Conservation (phyloP, 1,284 basidiomycete genomes). For the Rhodotorula sp. region DNA sequence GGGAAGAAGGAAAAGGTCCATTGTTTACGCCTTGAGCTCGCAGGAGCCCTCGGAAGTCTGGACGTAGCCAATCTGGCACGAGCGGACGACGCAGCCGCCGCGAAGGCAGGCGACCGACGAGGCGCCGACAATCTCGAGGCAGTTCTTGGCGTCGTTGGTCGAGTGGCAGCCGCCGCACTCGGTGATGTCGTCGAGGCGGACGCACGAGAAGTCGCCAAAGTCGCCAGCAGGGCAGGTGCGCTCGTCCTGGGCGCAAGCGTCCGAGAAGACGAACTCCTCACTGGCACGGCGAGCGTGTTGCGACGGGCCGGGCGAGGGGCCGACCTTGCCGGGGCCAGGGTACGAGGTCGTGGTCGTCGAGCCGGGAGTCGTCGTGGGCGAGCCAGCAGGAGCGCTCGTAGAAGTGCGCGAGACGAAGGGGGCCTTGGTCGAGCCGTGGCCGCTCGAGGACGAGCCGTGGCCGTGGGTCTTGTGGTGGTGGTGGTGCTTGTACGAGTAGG, state of each 20-base stretch:
- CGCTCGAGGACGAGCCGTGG: background rate
- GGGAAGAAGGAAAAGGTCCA: background rate
- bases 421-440: constrained; percentile 6
- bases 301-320: constrained; percentile 15
- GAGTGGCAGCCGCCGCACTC: constrained; percentile 41
- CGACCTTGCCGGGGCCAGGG: constrained; percentile 17
- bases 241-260: constrained; percentile 38
- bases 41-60: constrained; percentile 35
- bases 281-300: constrained; percentile 23
- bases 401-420: background rate
- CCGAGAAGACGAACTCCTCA: constrained; percentile 37
- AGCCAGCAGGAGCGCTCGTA: background rate
- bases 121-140: constrained; percentile 36
- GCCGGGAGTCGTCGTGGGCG: constrained; percentile 2
- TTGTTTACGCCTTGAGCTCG: constrained; percentile 18
- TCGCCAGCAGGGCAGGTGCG: constrained; percentile 31
- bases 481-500: constrained; percentile 1
- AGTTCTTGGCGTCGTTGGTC: constrained; percentile 30
- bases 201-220: constrained; percentile 36
- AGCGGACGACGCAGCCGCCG: constrained; percentile 39
- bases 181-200: constrained; percentile 39
- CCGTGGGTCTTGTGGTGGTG: background rate
- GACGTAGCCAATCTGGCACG: constrained; percentile 36
- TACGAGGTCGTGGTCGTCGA: too few relatives aligned
- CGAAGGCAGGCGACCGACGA: constrained; percentile 33